Base-by-base conservation (phyloP, 2,329 filamentous ascomycete species). In the Pestalotiopsis sp. region DNA sequence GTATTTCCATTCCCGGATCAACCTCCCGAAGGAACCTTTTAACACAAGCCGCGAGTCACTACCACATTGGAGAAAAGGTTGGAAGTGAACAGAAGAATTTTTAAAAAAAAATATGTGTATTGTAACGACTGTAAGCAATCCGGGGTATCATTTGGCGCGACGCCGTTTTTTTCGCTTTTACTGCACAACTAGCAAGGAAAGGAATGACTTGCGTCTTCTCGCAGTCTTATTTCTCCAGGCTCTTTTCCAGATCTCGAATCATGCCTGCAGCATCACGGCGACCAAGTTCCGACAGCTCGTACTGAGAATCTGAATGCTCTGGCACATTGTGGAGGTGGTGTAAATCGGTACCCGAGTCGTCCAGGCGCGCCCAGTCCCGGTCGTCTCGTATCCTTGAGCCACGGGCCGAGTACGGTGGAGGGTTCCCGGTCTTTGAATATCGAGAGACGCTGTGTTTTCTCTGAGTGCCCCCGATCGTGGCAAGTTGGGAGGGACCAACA, bases 11-110 rank as follows among this genome's bases (percentile, higher is more conserved):
- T 9, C 6, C 31, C 31, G 69, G 70, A 25, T 71, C 74, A 71
- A 76, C 66, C 49, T 85, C 84, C 62, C 67, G 71, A 5, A 81
- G 80, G 0, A 71, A 76, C 39, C 59, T 77, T 68, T 75, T 2
- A 2, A 77, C 41, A 70, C 68, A 12, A 66, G 57, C 12, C 67
- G 65, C n/a, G 4, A 11, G 14, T 11, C 59, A 25, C 27, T 9
- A 4, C 6, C 13, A 38, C 1, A 36, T 62, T 25, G 14, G 4
- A 17, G 27, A 6, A 14, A n/a, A n/a, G 59, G 1, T 36, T 36
- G 1, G 31, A 36, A 0, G 2, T 36, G 31, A 23, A 27, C n/a
- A 64, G 23, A 23, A 64, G 6, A 64, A 2, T 64, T n/a, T 7
- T 13, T n/a, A n/a, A n/a, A n/a, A 36, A 4, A 31, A 64, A 49